Base-by-base conservation (phyloP, 371 early-diverging fungal species). In the Mucor saturninus region DNA sequence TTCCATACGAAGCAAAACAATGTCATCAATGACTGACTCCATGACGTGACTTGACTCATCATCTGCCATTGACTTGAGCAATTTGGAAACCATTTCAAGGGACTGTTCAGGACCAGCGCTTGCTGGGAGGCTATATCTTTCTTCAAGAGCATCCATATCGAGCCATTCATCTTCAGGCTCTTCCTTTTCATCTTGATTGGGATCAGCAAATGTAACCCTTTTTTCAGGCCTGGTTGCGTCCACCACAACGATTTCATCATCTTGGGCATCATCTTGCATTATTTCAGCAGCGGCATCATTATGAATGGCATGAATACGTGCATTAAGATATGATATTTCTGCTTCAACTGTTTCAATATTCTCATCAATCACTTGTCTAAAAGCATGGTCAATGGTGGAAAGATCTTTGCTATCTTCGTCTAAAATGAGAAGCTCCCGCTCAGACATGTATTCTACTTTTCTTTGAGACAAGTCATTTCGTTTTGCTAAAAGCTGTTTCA, bases 291-390 rank as follows among this genome's bases (percentile, higher is more conserved):
- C 89, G 3, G 86, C 83, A 56, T 88, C 88, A n/a, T 85, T 85
- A 56, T 91, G 87, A 21, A 89, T 75, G 14, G 86, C 86, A 35
- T 84, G 82, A 54, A 93, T 86, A 30, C 89, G 84, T 28, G 85
- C 86, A 61, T 89, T 86, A 21, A 91, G 65, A 59, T 87, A 91
- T 3, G 86, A 75, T 35, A 95, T 84, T 67, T 95, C 95, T 13
- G 93, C 87, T 40, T 90, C 91, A 35, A 95, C 86, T 32, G 88
- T 84, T 54, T 89, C 89, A n/a, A 95, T 76, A 7, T 92, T 89
- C 43, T 93, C 93, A 56, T 93, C 91, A 89, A 92, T 90, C 65
- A 89, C 88, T 15, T 83, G 73, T 32, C 82, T 73, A 2, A 86
- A 76, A 35, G 87, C 84, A 61, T 73, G 74, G 11, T 80, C 76